These are phyloP conservation scores for Botrytis fragariae DNA, from an alignment of 2,329 filamentous ascomycete genomes.

Conservation along the genomic window DNA sequence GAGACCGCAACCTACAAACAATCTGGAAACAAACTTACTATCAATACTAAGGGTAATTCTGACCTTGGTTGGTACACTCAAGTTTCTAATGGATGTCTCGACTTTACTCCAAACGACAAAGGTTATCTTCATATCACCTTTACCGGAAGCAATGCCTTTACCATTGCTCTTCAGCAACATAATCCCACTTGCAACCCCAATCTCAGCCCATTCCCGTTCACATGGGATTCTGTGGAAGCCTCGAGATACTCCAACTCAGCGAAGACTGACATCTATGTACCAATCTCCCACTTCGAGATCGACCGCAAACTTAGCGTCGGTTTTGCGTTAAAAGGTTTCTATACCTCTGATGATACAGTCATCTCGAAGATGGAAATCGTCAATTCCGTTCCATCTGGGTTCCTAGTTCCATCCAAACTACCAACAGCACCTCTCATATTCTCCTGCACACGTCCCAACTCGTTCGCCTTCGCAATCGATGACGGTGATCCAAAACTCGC, in stretches of 20 bases:
- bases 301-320: constrained; percentile 55
- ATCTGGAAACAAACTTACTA: constrained; percentile 50
- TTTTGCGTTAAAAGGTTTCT: constrained; percentile 64
- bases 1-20: constrained; percentile 55
- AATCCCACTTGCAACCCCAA: constrained; percentile 57
- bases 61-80: constrained; percentile 63
- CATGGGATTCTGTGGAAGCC: constrained; percentile 66
- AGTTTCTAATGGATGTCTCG: constrained; percentile 53
- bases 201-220: constrained; percentile 61
- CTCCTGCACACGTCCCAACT: constrained; percentile 64
- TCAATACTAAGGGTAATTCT: constrained; percentile 55
- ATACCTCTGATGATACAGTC: constrained; percentile 48
- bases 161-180: constrained; percentile 63
- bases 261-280: constrained; percentile 60
- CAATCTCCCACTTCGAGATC: constrained; percentile 64
- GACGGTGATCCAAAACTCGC: constrained; percentile 61
- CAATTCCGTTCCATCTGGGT: constrained; percentile 48
- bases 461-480: constrained; percentile 70
- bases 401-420: constrained; percentile 57
- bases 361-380: constrained; percentile 62
- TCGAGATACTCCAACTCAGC: constrained; percentile 52
- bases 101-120: constrained; percentile 52
- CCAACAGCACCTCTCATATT: constrained; percentile 60
- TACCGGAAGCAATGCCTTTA: constrained; percentile 60
- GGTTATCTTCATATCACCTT: constrained; percentile 65